phyloP scores from a whole-genome alignment of 306 rosid genomes.

The Cicer cuneatum region DNA sequence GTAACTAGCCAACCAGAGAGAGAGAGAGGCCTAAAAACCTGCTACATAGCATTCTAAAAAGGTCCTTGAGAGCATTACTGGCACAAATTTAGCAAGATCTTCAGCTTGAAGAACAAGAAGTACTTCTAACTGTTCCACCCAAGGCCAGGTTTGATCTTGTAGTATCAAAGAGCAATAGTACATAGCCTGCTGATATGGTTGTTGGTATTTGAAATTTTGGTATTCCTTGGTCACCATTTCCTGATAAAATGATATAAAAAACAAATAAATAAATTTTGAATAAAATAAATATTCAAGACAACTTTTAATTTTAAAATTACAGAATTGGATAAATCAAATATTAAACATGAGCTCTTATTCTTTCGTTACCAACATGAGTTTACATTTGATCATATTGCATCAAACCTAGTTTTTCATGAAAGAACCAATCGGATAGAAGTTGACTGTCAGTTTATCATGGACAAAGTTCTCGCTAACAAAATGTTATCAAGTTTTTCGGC shows the following conservation, averaged over 20 bases:
- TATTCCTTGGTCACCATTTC: conserved; percentile 81
- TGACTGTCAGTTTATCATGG: too few relatives aligned
- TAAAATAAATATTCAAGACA: conserved; percentile 6
- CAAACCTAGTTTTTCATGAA: too few relatives aligned
- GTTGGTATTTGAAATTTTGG: conserved; percentile 83
- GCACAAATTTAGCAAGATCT: conserved; percentile 83
- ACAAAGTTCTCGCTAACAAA: too few relatives aligned
- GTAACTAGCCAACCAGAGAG: conserved; percentile 19
- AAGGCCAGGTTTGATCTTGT: conserved; percentile 74
- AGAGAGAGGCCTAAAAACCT: conserved; percentile 53
- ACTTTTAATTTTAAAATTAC: neutral
- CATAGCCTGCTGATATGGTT: conserved; percentile 95
- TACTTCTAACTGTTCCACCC: conserved; percentile 75
- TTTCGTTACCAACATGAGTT: neutral
- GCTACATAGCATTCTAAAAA: conserved; percentile 79
- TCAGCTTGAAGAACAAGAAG: conserved; percentile 81
- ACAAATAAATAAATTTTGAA: conserved; percentile 17
- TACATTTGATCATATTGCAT: neutral
- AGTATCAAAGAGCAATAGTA: conserved; percentile 76
- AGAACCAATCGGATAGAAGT: too few relatives aligned
- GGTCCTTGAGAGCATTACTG: conserved; percentile 82
- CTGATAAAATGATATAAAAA: conserved; percentile 51
- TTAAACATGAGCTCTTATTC: neutral
- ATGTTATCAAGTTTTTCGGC: too few relatives aligned
- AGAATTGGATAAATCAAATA: conserved; percentile 26